Percentiles rank a stretch among this genome's conserved stretches.
These are phyloP conservation scores for Zelopaecilomyces penicillatus DNA, from an alignment of 2,329 filamentous ascomycete species.

Conservation along the genomic window DNA sequence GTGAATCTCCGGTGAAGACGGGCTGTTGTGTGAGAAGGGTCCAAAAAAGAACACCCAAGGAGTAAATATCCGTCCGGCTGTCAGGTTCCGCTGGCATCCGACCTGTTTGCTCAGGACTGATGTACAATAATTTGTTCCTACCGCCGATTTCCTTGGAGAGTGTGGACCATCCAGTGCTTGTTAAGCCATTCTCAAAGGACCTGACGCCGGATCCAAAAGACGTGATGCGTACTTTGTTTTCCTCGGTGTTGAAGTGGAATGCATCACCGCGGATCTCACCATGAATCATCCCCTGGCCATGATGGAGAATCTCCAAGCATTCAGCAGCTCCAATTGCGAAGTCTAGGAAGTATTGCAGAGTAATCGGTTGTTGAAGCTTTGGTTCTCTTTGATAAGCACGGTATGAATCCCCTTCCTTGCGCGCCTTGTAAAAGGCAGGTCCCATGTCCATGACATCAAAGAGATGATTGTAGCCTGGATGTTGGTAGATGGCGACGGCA, in stretches of 20 bases:
- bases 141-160: conserved; percentile 78
- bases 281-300: conserved; percentile 77
- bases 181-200: conserved; percentile 83
- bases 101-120: conserved; percentile 90
- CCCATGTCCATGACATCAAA: conserved; percentile 66
- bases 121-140: conserved; percentile 82
- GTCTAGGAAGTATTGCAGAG: conserved; percentile 71
- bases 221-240: conserved; percentile 65
- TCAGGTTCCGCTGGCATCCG: conserved; percentile 89
- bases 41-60: conserved; percentile 83
- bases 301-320: conserved; percentile 84
- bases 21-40: conserved; percentile 70
- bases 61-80: conserved; percentile 87
- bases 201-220: conserved; percentile 81
- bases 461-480: conserved; percentile 67
- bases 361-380: conserved; percentile 50
- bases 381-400: conserved; percentile 37
- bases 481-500: conserved; percentile 72
- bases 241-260: conserved; percentile 73
- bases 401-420: conserved; percentile 43
- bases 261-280: conserved; percentile 86
- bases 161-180: conserved; percentile 76
- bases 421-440: conserved; percentile 58
- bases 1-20: conserved; percentile 70
- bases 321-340: conserved; percentile 85